Evolutionary conservation across 164 flowering plant genomes (phyloP).

Genomic region (Sextonia rubra): DNA sequence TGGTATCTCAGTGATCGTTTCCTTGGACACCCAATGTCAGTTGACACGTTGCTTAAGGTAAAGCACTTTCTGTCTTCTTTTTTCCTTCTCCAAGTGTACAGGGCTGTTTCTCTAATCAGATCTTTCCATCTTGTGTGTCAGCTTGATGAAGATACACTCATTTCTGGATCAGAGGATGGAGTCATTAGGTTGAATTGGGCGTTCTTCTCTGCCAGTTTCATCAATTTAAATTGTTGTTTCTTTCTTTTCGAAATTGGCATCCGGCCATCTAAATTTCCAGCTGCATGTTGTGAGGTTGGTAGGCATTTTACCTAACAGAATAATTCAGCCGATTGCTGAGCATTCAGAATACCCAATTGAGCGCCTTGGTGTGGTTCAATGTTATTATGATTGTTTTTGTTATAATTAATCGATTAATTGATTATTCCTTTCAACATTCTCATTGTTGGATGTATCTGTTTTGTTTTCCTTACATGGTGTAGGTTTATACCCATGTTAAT

Average conservation of each 20-base stretch:
- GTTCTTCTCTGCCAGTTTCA: neutral
- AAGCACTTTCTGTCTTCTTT: constrained; percentile 2
- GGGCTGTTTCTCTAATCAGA: neutral
- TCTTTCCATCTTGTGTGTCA: constrained; percentile 18
- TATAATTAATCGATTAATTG: too few species aligned
- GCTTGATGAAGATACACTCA: constrained; percentile 90
- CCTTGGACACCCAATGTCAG: constrained; percentile 66
- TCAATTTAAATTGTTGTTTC: neutral
- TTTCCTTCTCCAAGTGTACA: neutral
- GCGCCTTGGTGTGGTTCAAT: constrained; percentile 63
- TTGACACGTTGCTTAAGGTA: constrained; percentile 83
- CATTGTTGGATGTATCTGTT: neutral
- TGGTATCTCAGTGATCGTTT: constrained; percentile 73
- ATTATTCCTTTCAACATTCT: neutral
- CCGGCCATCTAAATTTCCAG: neutral
- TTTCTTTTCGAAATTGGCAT: neutral
- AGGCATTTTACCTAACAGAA: constrained; percentile 85
- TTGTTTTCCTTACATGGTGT: neutral
- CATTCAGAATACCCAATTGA: constrained; percentile 95
- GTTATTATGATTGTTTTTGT: too few species aligned
- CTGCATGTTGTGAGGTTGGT: constrained; percentile 51
- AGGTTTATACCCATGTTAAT: neutral
- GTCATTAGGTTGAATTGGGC: constrained; percentile 64
- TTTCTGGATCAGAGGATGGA: constrained; percentile 87
- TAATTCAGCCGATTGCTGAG: constrained; percentile 92